These are phyloP conservation scores for Fragilariopsis cylindrus DNA, from an alignment of 108 stramenopile genomes.

Conservation along the genomic window DNA sequence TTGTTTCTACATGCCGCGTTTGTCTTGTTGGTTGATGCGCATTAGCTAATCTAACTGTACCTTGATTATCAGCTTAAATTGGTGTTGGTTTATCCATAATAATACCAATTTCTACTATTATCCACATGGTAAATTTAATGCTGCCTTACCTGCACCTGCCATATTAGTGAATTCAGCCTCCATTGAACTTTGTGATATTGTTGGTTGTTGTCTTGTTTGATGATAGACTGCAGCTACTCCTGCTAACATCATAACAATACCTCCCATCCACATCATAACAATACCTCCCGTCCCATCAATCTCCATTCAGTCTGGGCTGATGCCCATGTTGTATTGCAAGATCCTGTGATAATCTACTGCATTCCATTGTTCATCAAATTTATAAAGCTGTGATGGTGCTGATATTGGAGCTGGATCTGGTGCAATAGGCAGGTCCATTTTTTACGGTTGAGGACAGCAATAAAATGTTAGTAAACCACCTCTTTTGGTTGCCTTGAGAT, in stretches of 20 bases:
- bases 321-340: constrained; percentile 42
- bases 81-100: not conserved
- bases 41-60: constrained; percentile 13
- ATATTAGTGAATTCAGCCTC: constrained; percentile 31
- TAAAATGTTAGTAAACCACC: not conserved
- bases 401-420: not conserved
- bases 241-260: constrained; percentile 12
- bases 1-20: constrained; percentile 29
- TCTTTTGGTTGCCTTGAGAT: not conserved
- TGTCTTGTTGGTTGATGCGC: constrained; percentile 20
- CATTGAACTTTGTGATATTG: constrained; percentile 9
- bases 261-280: not conserved
- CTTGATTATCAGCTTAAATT: not conserved
- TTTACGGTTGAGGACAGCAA: not conserved
- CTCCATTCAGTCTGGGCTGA: constrained; percentile 22
- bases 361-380: too few species aligned
- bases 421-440: not conserved
- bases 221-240: constrained; percentile 30
- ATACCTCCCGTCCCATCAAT: not conserved
- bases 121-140: not conserved
- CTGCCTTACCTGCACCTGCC: not conserved
- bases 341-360: not conserved
- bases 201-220: constrained; percentile 13
- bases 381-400: not conserved
- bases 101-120: constrained; percentile 11